Conservation (phyloP, 2,329 filamentous ascomycete genomes). For the Aspergillus candidus region DNA sequence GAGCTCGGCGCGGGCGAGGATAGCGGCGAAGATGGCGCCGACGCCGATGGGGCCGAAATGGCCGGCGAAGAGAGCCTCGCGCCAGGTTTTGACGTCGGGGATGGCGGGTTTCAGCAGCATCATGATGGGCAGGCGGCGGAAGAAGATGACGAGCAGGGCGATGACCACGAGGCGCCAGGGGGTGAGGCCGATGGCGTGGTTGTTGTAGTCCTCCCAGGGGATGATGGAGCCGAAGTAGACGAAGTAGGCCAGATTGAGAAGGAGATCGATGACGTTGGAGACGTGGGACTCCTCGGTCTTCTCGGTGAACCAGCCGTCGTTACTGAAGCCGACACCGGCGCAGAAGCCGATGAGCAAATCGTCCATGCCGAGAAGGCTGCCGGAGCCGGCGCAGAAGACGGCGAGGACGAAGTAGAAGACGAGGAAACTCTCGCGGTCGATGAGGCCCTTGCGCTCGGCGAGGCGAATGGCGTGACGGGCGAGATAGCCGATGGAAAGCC, state of each 20-base stretch:
- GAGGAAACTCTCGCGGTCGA: constrained; percentile 93
- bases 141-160: constrained; percentile 87
- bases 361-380: constrained; percentile 83
- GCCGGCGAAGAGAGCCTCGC: constrained; percentile 90
- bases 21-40: constrained; percentile 90
- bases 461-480: constrained; percentile 85
- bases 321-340: constrained; percentile 96
- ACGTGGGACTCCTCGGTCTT: constrained; percentile 98
- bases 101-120: constrained; percentile 83
- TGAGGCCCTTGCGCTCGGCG: constrained; percentile 76
- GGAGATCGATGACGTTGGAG: constrained; percentile 95
- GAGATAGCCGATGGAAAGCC: constrained; percentile 80
- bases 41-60: constrained; percentile 98
- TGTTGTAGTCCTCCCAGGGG: constrained; percentile 89
- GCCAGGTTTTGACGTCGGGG: constrained; percentile 96
- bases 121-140: constrained; percentile 95
- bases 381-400: constrained; percentile 90
- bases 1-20: constrained; percentile 85
- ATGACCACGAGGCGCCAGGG: constrained; percentile 93
- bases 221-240: constrained; percentile 97
- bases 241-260: constrained; percentile 96
- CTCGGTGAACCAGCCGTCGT: constrained; percentile 97
- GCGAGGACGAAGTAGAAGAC: constrained; percentile 98
- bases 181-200: constrained; percentile 62
- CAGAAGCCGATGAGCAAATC: constrained; percentile 92